These are phyloP conservation scores for Sarcodon sp. DNA, from an alignment of 768 basidiomycete species.

Conservation along the genomic window DNA sequence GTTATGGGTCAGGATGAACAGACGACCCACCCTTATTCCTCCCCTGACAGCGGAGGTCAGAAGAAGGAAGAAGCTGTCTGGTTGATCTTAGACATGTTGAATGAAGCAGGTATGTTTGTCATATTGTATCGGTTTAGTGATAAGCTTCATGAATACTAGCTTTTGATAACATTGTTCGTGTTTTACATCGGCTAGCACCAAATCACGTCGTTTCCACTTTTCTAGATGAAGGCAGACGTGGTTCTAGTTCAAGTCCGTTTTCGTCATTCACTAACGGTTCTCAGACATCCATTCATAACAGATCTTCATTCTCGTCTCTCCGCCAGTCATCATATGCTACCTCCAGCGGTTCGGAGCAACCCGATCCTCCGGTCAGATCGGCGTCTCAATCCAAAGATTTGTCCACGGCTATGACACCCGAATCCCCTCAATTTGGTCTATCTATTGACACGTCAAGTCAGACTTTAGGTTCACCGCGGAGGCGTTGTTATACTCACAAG, in stretches of 20 bases:
- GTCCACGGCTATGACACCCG: background rate
- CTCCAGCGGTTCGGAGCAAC: background rate
- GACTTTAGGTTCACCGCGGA: conserved; percentile 15
- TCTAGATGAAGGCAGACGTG: too few species aligned
- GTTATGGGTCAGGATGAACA: too few species aligned
- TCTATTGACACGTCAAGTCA: conserved; percentile 5
- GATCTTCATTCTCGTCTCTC: conserved; percentile 10
- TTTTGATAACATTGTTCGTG: conserved; percentile 8
- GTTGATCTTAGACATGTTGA: conserved; percentile 13
- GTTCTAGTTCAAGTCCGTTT: background rate
- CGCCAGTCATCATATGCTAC: conserved; percentile 4
- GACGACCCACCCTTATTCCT: too few species aligned
- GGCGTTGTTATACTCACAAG: conserved; percentile 16
- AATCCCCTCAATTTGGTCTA: background rate
- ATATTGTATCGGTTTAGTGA: background rate
- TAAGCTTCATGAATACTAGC: conserved; percentile 4
- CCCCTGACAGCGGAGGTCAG: too few species aligned
- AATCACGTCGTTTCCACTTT: conserved; percentile 9
- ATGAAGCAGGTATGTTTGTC: conserved; percentile 10
- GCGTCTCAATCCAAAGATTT: background rate
- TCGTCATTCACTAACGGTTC: conserved; percentile 5
- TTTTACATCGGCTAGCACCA: conserved; percentile 13
- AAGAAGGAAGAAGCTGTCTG: conserved; percentile 7
- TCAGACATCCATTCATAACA: conserved; percentile 7
- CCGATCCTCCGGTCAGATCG: background rate